These are phyloP conservation scores for Lipomyces yamadae DNA, from an alignment of 805 yeast genomes.

Conservation along the genomic window DNA sequence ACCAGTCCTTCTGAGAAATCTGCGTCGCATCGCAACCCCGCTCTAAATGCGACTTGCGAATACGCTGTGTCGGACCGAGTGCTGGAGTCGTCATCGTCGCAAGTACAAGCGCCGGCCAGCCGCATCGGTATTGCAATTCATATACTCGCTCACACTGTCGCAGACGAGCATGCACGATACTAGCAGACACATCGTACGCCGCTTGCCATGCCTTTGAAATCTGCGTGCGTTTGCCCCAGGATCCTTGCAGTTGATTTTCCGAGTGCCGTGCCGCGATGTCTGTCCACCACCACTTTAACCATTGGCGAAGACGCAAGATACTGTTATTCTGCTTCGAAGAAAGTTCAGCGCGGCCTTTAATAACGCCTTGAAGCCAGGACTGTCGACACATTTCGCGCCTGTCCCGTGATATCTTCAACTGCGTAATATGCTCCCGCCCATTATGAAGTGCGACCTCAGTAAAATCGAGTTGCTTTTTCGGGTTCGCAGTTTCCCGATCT, in stretches of 20 bases:
- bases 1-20: conserved; percentile 37
- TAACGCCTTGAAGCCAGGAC: conserved; percentile 33
- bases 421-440: conserved; percentile 29
- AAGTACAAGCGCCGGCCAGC: conserved; percentile 39
- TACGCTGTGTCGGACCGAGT: conserved; percentile 36
- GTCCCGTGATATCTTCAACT: conserved; percentile 19
- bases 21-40: conserved; percentile 40
- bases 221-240: conserved; percentile 36
- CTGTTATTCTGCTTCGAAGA: conserved; percentile 31
- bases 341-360: conserved; percentile 38
- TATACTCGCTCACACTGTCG: conserved; percentile 38
- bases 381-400: conserved; percentile 27
- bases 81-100: conserved; percentile 39
- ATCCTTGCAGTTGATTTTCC: conserved; percentile 32
- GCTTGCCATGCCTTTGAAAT: conserved; percentile 36
- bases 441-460: conserved; percentile 30
- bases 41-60: conserved; percentile 38
- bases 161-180: conserved; percentile 38
- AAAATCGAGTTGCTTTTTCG: conserved; percentile 30
- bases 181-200: conserved; percentile 32
- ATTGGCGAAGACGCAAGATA: conserved; percentile 34
- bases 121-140: conserved; percentile 37
- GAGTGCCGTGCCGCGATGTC: conserved; percentile 36
- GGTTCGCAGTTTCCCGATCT: conserved; percentile 27
- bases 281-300: conserved; percentile 41